phyloP scores from a whole-genome alignment of 192 early-diverging fungal species.

The Coemansia sp. region DNA sequence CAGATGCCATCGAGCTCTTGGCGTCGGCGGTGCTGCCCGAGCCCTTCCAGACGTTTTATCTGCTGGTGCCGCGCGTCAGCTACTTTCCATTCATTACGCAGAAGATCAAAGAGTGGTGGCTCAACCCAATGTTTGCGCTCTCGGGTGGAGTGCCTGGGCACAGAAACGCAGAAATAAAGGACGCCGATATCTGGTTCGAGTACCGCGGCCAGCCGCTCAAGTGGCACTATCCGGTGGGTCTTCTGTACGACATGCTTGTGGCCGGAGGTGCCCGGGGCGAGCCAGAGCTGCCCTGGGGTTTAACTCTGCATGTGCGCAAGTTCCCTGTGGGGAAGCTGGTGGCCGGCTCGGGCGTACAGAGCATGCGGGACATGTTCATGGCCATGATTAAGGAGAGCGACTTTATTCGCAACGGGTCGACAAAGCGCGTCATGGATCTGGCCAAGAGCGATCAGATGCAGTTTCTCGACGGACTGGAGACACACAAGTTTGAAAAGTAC shows the following conservation, averaged over 20 bases:
- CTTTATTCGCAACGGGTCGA: constrained; percentile 76
- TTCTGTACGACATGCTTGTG: constrained; percentile 69
- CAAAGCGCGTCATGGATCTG: constrained; percentile 83
- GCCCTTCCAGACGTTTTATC: constrained; percentile 49
- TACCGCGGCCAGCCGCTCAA: constrained; percentile 69
- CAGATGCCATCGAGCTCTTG: constrained; percentile 45
- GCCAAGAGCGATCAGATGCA: constrained; percentile 78
- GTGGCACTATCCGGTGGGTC: constrained; percentile 88
- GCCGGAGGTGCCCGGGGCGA: constrained; percentile 10
- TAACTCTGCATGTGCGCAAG: constrained; percentile 72
- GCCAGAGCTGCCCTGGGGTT: constrained; percentile 65
- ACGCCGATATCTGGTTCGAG: constrained; percentile 69
- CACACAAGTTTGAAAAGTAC: constrained; percentile 44
- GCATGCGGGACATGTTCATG: constrained; percentile 78
- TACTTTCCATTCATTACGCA: constrained; percentile 34
- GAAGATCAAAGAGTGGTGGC: constrained; percentile 40
- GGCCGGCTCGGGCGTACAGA: constrained; percentile 53
- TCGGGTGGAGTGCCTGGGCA: constrained; percentile 5
- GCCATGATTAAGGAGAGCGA: constrained; percentile 87
- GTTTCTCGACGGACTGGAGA: constrained; percentile 69
- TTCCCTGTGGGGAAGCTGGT: constrained; percentile 72
- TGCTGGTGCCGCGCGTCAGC: constrained; percentile 37
- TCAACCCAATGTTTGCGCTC: constrained; percentile 41
- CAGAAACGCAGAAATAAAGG: constrained; percentile 12
- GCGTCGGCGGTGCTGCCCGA: constrained; percentile 45